Evolutionary conservation across 2,329 filamentous ascomycete genomes (phyloP).

Genomic region (Diplodia corticola): DNA sequence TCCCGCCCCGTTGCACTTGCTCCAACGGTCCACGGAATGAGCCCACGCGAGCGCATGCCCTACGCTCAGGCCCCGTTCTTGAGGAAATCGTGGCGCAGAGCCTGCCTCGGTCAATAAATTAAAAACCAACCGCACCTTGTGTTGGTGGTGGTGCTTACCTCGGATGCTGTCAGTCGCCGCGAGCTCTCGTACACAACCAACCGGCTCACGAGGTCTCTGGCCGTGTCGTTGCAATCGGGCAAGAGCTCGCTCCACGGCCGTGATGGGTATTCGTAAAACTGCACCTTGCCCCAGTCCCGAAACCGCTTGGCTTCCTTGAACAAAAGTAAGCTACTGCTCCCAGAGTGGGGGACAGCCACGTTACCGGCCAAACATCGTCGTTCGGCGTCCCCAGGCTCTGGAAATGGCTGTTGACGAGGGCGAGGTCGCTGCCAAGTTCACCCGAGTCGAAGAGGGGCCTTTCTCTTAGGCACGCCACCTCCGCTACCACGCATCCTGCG

Average conservation of each 20-base stretch:
- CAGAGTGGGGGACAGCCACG: constrained; percentile 29
- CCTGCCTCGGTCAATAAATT: constrained; percentile 2
- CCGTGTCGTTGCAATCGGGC: constrained; percentile 57
- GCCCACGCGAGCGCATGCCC: background rate
- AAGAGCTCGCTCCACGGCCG: constrained; percentile 71
- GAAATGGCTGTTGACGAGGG: constrained; percentile 89
- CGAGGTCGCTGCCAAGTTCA: constrained; percentile 87
- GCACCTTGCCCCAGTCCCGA: constrained; percentile 82
- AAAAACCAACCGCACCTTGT: background rate
- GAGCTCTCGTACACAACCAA: constrained; percentile 73
- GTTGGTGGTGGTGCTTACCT: constrained; percentile 47
- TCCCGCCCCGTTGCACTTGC: background rate
- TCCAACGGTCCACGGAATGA: background rate
- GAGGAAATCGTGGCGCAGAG: constrained; percentile 20
- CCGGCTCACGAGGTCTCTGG: constrained; percentile 64
- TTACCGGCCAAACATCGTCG: constrained; percentile 74
- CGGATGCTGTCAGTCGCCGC: constrained; percentile 64
- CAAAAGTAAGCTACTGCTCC: constrained; percentile 22
- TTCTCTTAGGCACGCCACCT: constrained; percentile 61
- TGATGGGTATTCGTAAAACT: constrained; percentile 73
- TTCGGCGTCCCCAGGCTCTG: constrained; percentile 86
- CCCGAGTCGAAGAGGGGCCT: constrained; percentile 78
- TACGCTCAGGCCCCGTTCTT: background rate
- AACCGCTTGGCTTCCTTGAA: constrained; percentile 62
- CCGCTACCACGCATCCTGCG: constrained; percentile 78